Percentiles rank a stretch among this genome's conserved stretches.
phyloP scores from a whole-genome alignment of 164 flowering plant genomes.

The Magnolia officinalis region DNA sequence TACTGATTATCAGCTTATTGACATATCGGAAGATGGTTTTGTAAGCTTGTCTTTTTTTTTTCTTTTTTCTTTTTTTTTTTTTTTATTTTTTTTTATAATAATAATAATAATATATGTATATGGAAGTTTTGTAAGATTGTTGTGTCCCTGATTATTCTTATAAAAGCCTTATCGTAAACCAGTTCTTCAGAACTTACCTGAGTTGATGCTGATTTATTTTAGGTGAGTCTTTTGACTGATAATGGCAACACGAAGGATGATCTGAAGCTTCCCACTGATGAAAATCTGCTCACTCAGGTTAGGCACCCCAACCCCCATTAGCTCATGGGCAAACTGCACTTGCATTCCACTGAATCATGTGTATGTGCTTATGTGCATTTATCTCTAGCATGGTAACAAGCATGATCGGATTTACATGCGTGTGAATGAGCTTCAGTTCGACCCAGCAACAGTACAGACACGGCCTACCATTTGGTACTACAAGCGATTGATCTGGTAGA shows the following conservation, averaged over 20 bases:
- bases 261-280: conserved; percentile 55
- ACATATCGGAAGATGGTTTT: conserved; percentile 62
- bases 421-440: too few species aligned
- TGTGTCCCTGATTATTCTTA: too few species aligned
- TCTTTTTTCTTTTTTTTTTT: background rate
- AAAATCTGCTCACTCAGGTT: conserved; percentile 42
- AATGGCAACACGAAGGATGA: conserved; percentile 55
- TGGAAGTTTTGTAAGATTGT: too few species aligned
- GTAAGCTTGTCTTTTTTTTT: conserved; percentile 19
- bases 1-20: conserved; percentile 61
- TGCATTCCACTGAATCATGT: too few species aligned
- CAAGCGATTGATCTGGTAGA: too few species aligned
- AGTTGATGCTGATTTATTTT: conserved; percentile 2
- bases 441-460: too few species aligned
- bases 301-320: background rate
- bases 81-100: too few species aligned
- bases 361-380: too few species aligned
- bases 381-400: too few species aligned
- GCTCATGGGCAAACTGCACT: too few species aligned
- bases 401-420: too few species aligned
- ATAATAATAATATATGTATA: background rate
- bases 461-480: too few species aligned
- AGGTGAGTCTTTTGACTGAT: conserved; percentile 54
- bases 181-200: background rate
- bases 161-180: background rate